phyloP scores from a whole-genome alignment of 1,284 basidiomycete genomes.

The Boletellus dicymbophilus region DNA sequence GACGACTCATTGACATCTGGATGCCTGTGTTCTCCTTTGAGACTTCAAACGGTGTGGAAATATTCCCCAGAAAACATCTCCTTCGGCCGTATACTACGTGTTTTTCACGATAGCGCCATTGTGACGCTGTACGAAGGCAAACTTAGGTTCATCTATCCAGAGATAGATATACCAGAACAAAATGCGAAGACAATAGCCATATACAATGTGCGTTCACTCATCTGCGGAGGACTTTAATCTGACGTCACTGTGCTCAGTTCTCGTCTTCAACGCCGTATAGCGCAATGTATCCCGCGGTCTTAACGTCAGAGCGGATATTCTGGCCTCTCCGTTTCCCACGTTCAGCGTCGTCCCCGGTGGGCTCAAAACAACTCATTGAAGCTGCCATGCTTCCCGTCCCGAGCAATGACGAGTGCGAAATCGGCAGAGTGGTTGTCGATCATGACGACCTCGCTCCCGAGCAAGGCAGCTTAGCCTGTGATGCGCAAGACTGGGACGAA shows the following conservation, averaged over 20 bases:
- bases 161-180: slow-evolving; percentile 18
- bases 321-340: slow-evolving; percentile 23
- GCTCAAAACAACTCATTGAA: slow-evolving; percentile 21
- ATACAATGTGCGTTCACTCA: slow-evolving; percentile 20
- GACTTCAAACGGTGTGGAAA: slow-evolving; percentile 21
- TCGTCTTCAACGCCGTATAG: slow-evolving; percentile 14
- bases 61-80: slow-evolving; percentile 21
- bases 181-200: slow-evolving; percentile 16
- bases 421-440: slow-evolving; percentile 22
- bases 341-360: neutral
- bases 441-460: slow-evolving; percentile 19
- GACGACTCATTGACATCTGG: slow-evolving; percentile 14
- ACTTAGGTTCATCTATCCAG: slow-evolving; percentile 28
- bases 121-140: slow-evolving; percentile 30
- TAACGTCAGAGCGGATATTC: slow-evolving; percentile 31
- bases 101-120: slow-evolving; percentile 28
- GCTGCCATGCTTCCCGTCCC: slow-evolving; percentile 21
- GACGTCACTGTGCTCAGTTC: slow-evolving; percentile 17
- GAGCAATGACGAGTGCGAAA: slow-evolving; percentile 13
- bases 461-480: slow-evolving; percentile 14
- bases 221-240: too few species aligned
- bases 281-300: slow-evolving; percentile 22
- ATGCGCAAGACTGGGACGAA: slow-evolving; percentile 34
- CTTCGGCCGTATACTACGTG: slow-evolving; percentile 29
- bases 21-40: slow-evolving; percentile 5